Conservation (phyloP, 1,284 basidiomycete species). For the Ceratobasidium sp. region DNA sequence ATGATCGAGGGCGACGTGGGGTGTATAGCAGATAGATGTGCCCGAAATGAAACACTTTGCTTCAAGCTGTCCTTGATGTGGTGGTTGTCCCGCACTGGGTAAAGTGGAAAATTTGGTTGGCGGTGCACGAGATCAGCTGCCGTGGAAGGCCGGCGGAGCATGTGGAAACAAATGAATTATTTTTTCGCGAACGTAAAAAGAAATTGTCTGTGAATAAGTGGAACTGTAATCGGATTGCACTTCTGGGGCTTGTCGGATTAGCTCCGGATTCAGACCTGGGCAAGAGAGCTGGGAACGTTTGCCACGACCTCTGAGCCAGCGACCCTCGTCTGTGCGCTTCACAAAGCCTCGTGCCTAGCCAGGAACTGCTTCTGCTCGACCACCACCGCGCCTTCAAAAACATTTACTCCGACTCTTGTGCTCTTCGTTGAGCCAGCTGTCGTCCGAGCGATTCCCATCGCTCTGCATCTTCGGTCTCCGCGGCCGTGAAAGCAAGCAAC, state of each 20-base stretch:
- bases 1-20: constrained; percentile 1
- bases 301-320: constrained; percentile 18
- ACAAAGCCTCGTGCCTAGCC: too few species aligned
- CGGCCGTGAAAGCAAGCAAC: constrained; percentile 41
- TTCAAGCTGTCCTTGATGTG: not conserved
- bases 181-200: not conserved
- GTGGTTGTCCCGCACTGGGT: not conserved
- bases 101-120: not conserved
- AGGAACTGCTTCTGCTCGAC: not conserved
- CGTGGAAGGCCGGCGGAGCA: constrained; percentile 6
- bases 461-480: constrained; percentile 40
- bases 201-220: constrained; percentile 19
- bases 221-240: constrained; percentile 31
- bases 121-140: constrained; percentile 12
- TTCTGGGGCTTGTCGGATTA: constrained; percentile 28
- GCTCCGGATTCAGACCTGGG: constrained; percentile 23
- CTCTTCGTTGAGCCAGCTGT: not conserved
- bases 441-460: constrained; percentile 23
- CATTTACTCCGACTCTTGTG: not conserved
- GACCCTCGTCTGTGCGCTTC: not conserved
- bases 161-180: constrained; percentile 8
- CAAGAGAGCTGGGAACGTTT: not conserved
- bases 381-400: constrained; percentile 6
- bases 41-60: not conserved
- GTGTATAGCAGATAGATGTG: not conserved